phyloP scores from a whole-genome alignment of 345 rosid genomes.

The Hibiscus mutabilis region DNA sequence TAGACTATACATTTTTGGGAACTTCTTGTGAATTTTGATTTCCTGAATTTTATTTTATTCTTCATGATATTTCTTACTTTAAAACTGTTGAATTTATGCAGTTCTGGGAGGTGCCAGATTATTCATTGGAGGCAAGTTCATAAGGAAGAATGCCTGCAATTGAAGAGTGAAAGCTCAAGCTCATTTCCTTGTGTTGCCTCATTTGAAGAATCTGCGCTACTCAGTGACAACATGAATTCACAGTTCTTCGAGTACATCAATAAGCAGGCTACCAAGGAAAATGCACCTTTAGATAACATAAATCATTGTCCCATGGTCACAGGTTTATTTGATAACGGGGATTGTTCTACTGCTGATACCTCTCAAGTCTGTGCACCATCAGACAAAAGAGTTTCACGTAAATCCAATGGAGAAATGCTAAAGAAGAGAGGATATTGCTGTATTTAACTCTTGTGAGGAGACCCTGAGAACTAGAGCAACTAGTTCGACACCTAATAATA shows the following conservation, averaged over 20 bases:
- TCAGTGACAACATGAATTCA: conserved; percentile 25
- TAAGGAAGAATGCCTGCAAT: conserved; percentile 53
- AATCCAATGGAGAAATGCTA: conserved; percentile 34
- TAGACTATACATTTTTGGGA: too few species aligned
- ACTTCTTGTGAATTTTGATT: too few species aligned
- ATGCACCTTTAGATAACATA: conserved; percentile 20
- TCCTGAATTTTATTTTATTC: background rate
- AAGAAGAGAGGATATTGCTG: conserved; percentile 30
- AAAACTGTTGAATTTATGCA: conserved; percentile 25
- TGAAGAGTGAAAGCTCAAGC: conserved; percentile 31
- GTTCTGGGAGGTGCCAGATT: conserved; percentile 93
- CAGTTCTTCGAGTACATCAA: conserved; percentile 27
- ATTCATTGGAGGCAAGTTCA: conserved; percentile 89
- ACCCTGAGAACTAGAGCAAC: conserved; percentile 20
- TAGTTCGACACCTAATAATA: conserved; percentile 15
- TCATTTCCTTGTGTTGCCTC: conserved; percentile 36
- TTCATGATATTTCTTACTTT: conserved; percentile 1
- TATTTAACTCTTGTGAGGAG: conserved; percentile 31
- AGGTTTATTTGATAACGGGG: conserved; percentile 20
- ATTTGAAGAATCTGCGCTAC: conserved; percentile 31
- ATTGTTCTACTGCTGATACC: conserved; percentile 30
- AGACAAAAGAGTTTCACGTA: conserved; percentile 32
- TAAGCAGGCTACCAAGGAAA: conserved; percentile 27
- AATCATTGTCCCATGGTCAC: conserved; percentile 19
- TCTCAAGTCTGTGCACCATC: conserved; percentile 30